Evolutionary conservation across 805 yeast species (phyloP).

Genomic region (Sungouiozyma ichnusensis): DNA sequence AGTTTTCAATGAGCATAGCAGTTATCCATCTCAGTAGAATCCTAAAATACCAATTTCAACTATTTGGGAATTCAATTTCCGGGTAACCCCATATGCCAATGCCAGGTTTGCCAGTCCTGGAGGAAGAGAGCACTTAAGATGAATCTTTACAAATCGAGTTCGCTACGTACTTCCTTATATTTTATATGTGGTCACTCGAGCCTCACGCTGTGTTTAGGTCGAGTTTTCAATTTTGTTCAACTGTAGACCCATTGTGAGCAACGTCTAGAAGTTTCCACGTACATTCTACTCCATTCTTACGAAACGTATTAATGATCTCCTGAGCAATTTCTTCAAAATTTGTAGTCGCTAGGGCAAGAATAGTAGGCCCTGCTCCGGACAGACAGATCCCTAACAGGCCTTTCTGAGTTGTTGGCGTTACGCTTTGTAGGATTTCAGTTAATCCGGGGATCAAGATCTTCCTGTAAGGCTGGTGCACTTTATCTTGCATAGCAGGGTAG

Average conservation of each 20-base stretch:
- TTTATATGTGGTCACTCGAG: no score
- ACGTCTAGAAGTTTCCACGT: constrained; percentile 76
- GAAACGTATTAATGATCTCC: constrained; percentile 62
- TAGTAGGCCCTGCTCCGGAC: constrained; percentile 98
- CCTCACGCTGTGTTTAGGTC: no score
- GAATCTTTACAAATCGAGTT: no score
- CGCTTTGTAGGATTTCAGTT: constrained; percentile 62
- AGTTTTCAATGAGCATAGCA: no score
- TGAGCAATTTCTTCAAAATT: constrained; percentile 76
- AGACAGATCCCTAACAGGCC: constrained; percentile 90
- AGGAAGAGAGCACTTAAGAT: no score
- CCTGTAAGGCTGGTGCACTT: constrained; percentile 95
- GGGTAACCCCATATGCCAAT: no score
- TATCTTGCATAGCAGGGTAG: constrained; percentile 93
- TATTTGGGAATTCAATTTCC: no score
- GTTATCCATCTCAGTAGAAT: no score
- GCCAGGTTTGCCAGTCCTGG: no score
- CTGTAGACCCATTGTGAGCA: constrained; percentile 80
- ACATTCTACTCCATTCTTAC: constrained; percentile 56
- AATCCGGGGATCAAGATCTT: constrained; percentile 86
- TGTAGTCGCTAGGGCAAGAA: constrained; percentile 82
- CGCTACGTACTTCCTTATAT: no score
- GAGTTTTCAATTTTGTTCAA: constrained; percentile 16
- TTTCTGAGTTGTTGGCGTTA: constrained; percentile 72
- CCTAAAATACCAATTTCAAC: no score